Evolutionary conservation across 345 rosid species (phyloP), one percentile per base, ranked within the genome.

Genomic region (Moricandia moricandioides): DNA sequence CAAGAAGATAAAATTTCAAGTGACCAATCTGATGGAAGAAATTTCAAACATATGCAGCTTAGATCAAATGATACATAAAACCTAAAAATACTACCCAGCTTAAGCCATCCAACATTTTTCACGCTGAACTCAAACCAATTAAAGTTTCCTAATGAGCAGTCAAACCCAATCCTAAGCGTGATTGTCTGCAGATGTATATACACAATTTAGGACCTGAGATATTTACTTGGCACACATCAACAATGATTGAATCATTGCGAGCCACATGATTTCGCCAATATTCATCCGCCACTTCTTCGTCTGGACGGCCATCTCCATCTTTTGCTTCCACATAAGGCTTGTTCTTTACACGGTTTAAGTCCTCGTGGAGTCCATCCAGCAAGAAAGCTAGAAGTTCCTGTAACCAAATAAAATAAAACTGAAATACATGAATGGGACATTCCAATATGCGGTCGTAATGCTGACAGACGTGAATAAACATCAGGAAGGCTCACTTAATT

Each of bases 341-440:
- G 79, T 87, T 80, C 83, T 73, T 95, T 60, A 95, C 99, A 63
- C 93, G 97, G 79, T 92, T 95, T 59, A 95, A 92, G 83, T 92
- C 98, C 84, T 95, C 98, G 67, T 92, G 99, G 45, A 90, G 98
- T 77, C 99, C 98, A 85, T 95, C 99, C 83, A 95, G 76, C 81
- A 95, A 86, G 85, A 95, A 95, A 51, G 96, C 92, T 75, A 95
- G 87, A 49, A 92, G 91, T 81, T 95, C 99, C 99, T 95, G 80
- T 70, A 67, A 80, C 30, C 31, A 72, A 67, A 57, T 65, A 29
- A 83, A 74, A 59, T 5, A 71, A 72, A 75, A 7, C 71, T 67
- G 80, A 72, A 72, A 75, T 12, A 81, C 68, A 82, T 67, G 56
- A 29, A 73, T 9, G 26, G 26, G 49, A 76, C 63, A 56, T 43